phyloP scores from a whole-genome alignment of 2,329 filamentous ascomycete genomes.

The Graphilbum fragrans region DNA sequence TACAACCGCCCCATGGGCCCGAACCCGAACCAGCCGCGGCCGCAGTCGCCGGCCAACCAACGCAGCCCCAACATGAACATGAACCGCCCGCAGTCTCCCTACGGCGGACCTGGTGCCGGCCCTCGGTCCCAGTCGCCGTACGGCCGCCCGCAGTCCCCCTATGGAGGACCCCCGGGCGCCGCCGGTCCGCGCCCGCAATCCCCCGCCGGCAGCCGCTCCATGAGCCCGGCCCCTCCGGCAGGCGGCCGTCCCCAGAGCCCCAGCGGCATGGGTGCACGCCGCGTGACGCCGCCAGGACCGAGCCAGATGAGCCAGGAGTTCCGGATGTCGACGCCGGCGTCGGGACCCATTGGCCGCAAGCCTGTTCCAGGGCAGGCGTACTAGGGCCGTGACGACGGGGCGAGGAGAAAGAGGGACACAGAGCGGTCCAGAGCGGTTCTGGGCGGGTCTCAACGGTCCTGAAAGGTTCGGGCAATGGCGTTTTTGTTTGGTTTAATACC shows the following conservation, averaged over 20 bases:
- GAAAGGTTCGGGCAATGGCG: too few species aligned
- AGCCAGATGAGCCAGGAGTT: conserved; percentile 27
- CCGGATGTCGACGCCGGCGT: conserved; percentile 6
- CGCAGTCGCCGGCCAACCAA: conserved; percentile 12
- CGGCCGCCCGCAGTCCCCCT: conserved; percentile 14
- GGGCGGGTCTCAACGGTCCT: too few species aligned
- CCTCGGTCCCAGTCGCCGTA: conserved; percentile 33
- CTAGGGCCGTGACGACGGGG: conserved; percentile 12
- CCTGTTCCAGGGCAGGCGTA: conserved; percentile 44
- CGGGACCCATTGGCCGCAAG: conserved; percentile 36
- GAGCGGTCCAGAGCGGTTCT: too few species aligned
- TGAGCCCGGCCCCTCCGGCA: conserved; percentile 18
- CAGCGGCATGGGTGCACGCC: conserved; percentile 23
- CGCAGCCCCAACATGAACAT: conserved; percentile 11
- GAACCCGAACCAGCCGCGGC: conserved; percentile 1
- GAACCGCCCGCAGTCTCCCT: too few species aligned
- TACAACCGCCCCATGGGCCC: not conserved
- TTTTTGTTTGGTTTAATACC: too few species aligned
- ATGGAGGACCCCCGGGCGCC: too few species aligned
- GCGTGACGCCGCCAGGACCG: conserved; percentile 30
- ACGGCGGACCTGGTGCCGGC: too few species aligned
- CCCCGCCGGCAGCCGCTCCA: conserved; percentile 19
- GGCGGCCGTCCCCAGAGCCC: conserved; percentile 25
- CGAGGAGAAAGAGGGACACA: not conserved
- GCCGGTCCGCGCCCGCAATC: conserved; percentile 17